Base-by-base conservation (phyloP, 768 basidiomycete genomes). In the Russula compacta region DNA sequence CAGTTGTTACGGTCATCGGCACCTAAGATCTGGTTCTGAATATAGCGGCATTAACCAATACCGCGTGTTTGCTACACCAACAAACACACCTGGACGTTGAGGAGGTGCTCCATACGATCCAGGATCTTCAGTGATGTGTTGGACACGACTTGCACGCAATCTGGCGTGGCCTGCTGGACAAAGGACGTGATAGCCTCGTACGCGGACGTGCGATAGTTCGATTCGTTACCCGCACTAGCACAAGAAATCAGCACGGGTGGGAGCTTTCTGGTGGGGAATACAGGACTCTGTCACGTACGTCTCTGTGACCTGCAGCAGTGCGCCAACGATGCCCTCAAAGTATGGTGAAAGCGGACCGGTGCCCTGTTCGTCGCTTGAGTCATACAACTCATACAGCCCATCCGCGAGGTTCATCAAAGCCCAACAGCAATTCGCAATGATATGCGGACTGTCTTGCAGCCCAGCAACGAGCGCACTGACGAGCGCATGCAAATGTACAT, bases 1-100 rank as follows among this genome's bases (percentile, higher is more conserved):
- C 95, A 97, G 77, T 97, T 99, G 74, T 94, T 95, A 64, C 92
- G 86, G 70, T 99, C 97, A 73, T 99, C 97, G 17, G 86, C 79
- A 47, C 97, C 97, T 42, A 99, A 78, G 59, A 98, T 88, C 75
- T 98, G 95, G 72, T 89, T 92, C 84, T 95, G 68, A 14, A 40
- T 63, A 7, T 17, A 10, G 40, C 19, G 3, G 24, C 11, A 11
- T 57, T 12, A 63, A 42, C 36, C 44, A 35, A 66, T 19, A 49
- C 55, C 5, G 21, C 46, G 19, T 1, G 21, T 38, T 33, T 33
- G n/a, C 38, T 35, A 17, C 17, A 53, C 11, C 24, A 11, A 21
- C 10, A 7, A 7, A 71, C 81, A 51, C 35, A 89, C 90, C 79
- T 92, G 90, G 77, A 98, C 84, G 53, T 74, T 75, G 40, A 98